Conservation (phyloP, 768 basidiomycete genomes). For the Mycena haematopus region DNA sequence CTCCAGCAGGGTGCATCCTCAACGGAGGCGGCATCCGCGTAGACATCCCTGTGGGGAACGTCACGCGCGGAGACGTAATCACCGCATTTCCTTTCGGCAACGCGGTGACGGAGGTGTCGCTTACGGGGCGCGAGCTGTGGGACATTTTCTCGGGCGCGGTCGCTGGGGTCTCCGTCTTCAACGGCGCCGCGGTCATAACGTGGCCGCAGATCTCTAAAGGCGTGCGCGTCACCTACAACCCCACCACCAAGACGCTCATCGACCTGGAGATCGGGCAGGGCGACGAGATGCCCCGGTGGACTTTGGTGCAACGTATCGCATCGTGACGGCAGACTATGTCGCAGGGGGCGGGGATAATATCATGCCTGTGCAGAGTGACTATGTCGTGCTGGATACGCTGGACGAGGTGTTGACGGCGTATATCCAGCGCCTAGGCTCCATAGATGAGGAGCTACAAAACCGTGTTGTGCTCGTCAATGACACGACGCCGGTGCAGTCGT, state of each 20-base stretch:
- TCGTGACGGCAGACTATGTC: constrained; percentile 43
- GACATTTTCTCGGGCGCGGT: constrained; percentile 49
- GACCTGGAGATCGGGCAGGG: constrained; percentile 36
- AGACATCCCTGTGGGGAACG: constrained; percentile 46
- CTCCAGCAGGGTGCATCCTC: constrained; percentile 43
- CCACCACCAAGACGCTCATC: constrained; percentile 38
- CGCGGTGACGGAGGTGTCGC: constrained; percentile 45
- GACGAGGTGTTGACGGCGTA: constrained; percentile 42
- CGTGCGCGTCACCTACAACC: constrained; percentile 43
- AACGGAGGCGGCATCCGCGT: constrained; percentile 54
- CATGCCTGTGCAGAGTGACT: constrained; percentile 37
- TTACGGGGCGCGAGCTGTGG: constrained; percentile 50
- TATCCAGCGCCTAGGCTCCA: constrained; percentile 31
- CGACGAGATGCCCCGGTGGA: constrained; percentile 33
- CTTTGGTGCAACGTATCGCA: constrained; percentile 35
- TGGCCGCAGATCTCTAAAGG: constrained; percentile 50
- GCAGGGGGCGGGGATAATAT: constrained; percentile 46
- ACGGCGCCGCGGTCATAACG: constrained; percentile 41
- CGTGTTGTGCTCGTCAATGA: constrained; percentile 34
- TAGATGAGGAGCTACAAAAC: constrained; percentile 30
- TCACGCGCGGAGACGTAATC: constrained; percentile 47
- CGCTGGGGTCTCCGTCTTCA: constrained; percentile 37
- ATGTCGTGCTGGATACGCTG: constrained; percentile 40
- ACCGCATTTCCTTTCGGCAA: constrained; percentile 54
- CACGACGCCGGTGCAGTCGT: constrained; percentile 17